Base-by-base conservation (phyloP, 1,284 basidiomycete genomes). In the Heterobasidion parviporum region DNA sequence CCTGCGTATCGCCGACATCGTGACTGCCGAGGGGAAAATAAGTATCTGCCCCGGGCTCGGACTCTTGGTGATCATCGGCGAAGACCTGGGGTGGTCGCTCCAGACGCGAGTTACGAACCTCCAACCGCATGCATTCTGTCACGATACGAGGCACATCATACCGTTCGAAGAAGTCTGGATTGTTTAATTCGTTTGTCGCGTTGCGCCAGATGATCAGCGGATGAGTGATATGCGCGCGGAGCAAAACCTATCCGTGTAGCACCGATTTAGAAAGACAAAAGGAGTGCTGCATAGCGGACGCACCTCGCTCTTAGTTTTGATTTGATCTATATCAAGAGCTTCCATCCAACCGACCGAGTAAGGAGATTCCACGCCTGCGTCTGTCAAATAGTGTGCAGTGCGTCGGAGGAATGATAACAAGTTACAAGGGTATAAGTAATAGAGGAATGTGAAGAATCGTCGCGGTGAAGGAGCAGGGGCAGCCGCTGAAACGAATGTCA, bases 361-460 rank as follows among this genome's bases (percentile, higher is more conserved):
- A 3, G 86, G 82, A 49, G 77, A 80, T 52, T 77, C 70, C 48
- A 79, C 70, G 6, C 68, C 64, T 57, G 69, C 75, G 36, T 77
- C 74, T 10, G 68, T 69, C 20, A 95, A 71, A 64, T 90, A 92
- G 49, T 70, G 69, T 20, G 77, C 74, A 3, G 92, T 89, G 36
- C 74, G 71, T 52, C 83, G 82, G 58, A 94, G 68, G 68, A 94
- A 94, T 57, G 77, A 77, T 56, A 94, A 73, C 50, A 86, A 73
- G 72, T 93, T 93, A 74, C 85, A 88, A 2, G 92, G 92, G 69
- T 89, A 95, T 54, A 95, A 79, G 63, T 92, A 94, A 70, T 94
- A 95, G 61, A 95, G 73, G 55, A 82, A 77, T 7, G 87, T 87
- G 72, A 93, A 94, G 64, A 79, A 86, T 54, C 75, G 76, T 43